phyloP scores from a whole-genome alignment of 306 rosid genomes.

The Corylus heterophylla region DNA sequence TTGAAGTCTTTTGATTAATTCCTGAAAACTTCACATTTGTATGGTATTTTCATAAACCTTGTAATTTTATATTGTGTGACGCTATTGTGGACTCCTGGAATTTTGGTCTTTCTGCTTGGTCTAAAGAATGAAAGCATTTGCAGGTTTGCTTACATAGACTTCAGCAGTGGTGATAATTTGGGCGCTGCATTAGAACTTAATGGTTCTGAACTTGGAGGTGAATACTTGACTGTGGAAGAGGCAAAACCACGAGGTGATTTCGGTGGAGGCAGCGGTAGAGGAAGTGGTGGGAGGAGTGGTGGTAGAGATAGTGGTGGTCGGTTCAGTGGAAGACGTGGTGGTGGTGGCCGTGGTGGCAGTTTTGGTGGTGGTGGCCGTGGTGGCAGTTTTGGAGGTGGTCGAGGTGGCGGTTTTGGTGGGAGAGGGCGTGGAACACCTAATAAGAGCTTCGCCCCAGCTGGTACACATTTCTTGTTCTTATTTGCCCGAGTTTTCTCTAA shows the following conservation, averaged over 20 bases:
- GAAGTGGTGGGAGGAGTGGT: conserved; percentile 27
- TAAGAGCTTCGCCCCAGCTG: conserved; percentile 43
- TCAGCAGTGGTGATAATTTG: conserved; percentile 34
- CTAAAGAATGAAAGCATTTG: neutral
- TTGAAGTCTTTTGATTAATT: neutral
- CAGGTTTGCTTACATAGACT: conserved; percentile 86
- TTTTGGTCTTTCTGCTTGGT: conserved; percentile 7
- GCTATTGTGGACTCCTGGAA: neutral
- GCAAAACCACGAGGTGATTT: conserved; percentile 68
- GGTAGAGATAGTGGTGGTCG: conserved; percentile 32
- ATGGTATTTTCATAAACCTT: neutral
- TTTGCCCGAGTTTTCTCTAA: neutral
- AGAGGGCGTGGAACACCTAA: conserved; percentile 40
- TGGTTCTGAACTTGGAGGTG: conserved; percentile 48
- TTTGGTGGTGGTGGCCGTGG: conserved; percentile 24
- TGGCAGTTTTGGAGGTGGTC: neutral
- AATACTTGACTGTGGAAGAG: conserved; percentile 57
- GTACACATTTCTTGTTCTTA: conserved; percentile 28
- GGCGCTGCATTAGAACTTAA: conserved; percentile 61
- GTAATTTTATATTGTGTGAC: neutral
- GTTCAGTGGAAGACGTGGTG: conserved; percentile 30
- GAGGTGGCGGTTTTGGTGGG: conserved; percentile 27
- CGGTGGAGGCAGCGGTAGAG: conserved; percentile 22
- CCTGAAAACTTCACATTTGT: too few relatives aligned
- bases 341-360: conserved; percentile 22